phyloP scores from a whole-genome alignment of 106 monocot species.

The Dendrobium nobile region DNA sequence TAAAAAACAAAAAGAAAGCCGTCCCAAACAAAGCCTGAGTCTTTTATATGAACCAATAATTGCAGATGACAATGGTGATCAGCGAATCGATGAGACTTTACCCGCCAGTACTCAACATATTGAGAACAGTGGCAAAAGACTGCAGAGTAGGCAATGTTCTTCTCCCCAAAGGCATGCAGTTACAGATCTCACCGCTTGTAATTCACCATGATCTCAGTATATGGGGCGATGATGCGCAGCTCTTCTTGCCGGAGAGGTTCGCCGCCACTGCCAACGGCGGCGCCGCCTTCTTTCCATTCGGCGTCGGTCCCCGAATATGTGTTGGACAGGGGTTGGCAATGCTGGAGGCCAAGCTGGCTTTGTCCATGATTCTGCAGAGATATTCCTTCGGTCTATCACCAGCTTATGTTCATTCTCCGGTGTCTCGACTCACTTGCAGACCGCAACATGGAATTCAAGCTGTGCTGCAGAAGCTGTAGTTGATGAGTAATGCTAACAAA shows the following conservation, averaged over 20 bases:
- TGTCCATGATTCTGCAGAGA: conserved; percentile 11
- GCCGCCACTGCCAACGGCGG: neutral
- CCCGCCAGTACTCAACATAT: conserved; percentile 20
- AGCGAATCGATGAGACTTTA: conserved; percentile 49
- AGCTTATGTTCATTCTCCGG: conserved; percentile 15
- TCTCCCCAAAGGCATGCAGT: conserved; percentile 20
- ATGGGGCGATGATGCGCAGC: conserved; percentile 23
- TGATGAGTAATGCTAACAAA: neutral
- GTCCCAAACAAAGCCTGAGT: neutral
- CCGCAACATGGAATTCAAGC: conserved; percentile 15
- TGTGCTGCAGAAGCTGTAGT: conserved; percentile 10
- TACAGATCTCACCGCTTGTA: conserved; percentile 20
- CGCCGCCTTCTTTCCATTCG: conserved; percentile 20
- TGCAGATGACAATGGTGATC: conserved; percentile 50
- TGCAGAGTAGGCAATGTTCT: conserved; percentile 17
- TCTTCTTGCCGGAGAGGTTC: conserved; percentile 26
- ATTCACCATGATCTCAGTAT: conserved; percentile 17
- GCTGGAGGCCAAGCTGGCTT: conserved; percentile 13
- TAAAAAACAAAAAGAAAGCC: no score
- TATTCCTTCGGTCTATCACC: conserved; percentile 18
- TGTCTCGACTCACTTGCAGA: neutral
- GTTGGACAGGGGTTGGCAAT: conserved; percentile 24
- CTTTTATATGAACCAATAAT: neutral
- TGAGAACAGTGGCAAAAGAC: neutral
- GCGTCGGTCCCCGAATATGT: conserved; percentile 16